Evolutionary conservation across 495 filamentous ascomycete genomes (phyloP), one percentile per base, ranked within the genome.

Genomic region (Xylaria venustula): DNA sequence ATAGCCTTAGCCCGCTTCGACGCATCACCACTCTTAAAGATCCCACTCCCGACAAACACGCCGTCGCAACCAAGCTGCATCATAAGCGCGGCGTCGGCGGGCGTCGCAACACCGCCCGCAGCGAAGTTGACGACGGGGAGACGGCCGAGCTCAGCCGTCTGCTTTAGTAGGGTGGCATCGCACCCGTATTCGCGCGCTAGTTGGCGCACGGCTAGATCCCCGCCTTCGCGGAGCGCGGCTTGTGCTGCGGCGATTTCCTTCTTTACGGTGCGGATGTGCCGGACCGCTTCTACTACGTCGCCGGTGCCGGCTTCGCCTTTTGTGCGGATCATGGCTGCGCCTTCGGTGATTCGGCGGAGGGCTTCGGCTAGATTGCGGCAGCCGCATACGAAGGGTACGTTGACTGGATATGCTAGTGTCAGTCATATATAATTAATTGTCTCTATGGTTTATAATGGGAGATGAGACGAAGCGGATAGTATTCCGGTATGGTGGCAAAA

Each of bases 221-320:
- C 69, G 58, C 87, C 87, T 7, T 76, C 74, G 7, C 76, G 76
- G 14, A 87, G 75, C 61, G 87, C 86, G 7, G 81, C 81, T 61
- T 81, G 79, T 14, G 92, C 94, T 37, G 80, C 77, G n/a, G 85
- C 81, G 68, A 98, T 96, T 69, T 98, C 88, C 9, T 79, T 75
- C 64, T 85, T 94, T 58, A 98, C 91, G 17, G 91, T 92, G 60
- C 93, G 89, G 83, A 96, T 96, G 83, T 98, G 94, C 75, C 88
- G 87, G 25, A 97, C 95, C 41, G 94, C 95, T 79, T 98, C 94
- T 60, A 98, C 90, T 26, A 98, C 90, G 72, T 98, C 94, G 42
- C 94, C 94, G n/a, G 94, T 98, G 48, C 94, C 94, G 36, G 94
- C 94, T 75, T 98, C 94, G 41, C 94, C 94, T 82, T 98, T 98